Percentiles rank a stretch among this genome's conserved stretches.
phyloP scores from a whole-genome alignment of 441 rosid genomes.

The Jatropha multifida region DNA sequence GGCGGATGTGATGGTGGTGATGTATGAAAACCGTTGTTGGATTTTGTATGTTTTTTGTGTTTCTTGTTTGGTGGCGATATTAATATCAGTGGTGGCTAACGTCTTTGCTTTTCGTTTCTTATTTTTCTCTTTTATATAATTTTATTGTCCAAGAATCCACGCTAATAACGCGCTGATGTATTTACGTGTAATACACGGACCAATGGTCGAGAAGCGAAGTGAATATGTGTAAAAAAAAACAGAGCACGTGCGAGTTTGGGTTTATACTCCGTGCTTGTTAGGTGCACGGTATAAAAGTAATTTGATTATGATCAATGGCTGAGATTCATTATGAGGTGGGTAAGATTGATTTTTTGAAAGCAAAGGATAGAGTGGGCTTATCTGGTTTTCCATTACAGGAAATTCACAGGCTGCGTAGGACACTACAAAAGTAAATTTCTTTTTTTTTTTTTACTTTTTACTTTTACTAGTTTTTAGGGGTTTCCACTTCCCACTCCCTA shows the following conservation, averaged over 20 bases:
- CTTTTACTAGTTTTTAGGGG: no score
- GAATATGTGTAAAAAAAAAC: background rate
- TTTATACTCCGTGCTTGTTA: background rate
- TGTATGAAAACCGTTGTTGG: conserved; percentile 20
- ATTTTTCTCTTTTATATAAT: background rate
- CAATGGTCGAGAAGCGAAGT: conserved; percentile 7
- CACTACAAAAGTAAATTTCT: background rate
- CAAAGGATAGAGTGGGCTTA: background rate
- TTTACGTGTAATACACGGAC: conserved; percentile 23
- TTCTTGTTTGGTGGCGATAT: background rate
- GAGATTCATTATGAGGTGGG: background rate
- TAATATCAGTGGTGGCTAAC: conserved; percentile 18
- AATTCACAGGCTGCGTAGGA: conserved; percentile 13
- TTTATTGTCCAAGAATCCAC: background rate
- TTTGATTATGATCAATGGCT: background rate
- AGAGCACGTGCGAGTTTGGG: conserved; percentile 22
- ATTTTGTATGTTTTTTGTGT: conserved; percentile 2
- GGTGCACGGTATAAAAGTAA: background rate
- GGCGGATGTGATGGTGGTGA: conserved; percentile 18
- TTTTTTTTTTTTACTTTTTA: no score
- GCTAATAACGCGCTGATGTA: background rate
- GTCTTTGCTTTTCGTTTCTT: background rate
- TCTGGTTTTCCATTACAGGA: background rate
- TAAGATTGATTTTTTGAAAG: background rate
- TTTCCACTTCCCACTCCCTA: background rate